phyloP scores from a whole-genome alignment of 2,329 filamentous ascomycete genomes.

The Beauveria brongniartii region DNA sequence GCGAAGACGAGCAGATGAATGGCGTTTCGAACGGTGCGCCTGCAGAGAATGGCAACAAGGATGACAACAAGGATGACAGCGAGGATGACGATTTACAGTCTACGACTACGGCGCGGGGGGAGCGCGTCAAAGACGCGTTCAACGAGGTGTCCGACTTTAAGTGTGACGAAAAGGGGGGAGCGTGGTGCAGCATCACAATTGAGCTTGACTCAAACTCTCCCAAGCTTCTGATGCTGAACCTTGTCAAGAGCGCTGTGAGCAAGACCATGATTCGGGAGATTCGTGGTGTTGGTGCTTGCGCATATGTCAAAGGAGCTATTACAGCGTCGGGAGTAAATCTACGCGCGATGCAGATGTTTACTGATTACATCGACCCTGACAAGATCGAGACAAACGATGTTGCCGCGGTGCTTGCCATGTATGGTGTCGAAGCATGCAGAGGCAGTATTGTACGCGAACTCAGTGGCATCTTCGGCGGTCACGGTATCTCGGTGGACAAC shows the following conservation, averaged over 20 bases:
- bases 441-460: conserved; percentile 82
- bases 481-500: conserved; percentile 87
- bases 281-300: conserved; percentile 64
- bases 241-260: conserved; percentile 74
- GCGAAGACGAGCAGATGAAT: conserved; percentile 36
- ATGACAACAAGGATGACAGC: conserved; percentile 15
- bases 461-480: conserved; percentile 73
- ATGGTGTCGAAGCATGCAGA: conserved; percentile 90
- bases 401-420: conserved; percentile 70
- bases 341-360: conserved; percentile 80
- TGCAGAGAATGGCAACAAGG: conserved; percentile 30
- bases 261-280: conserved; percentile 84
- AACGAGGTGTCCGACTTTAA: conserved; percentile 66
- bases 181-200: conserved; percentile 72
- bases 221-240: conserved; percentile 86
- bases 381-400: conserved; percentile 89
- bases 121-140: conserved; percentile 55
- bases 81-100: conserved; percentile 31
- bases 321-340: conserved; percentile 83
- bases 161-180: conserved; percentile 67
- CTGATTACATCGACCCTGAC: conserved; percentile 78
- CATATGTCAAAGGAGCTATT: conserved; percentile 57
- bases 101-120: conserved; percentile 42
- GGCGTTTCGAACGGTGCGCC: conserved; percentile 20
- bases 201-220: conserved; percentile 73